Conservation (phyloP, 371 early-diverging fungal species). For the Amoeboaphelidium protococcarum region DNA sequence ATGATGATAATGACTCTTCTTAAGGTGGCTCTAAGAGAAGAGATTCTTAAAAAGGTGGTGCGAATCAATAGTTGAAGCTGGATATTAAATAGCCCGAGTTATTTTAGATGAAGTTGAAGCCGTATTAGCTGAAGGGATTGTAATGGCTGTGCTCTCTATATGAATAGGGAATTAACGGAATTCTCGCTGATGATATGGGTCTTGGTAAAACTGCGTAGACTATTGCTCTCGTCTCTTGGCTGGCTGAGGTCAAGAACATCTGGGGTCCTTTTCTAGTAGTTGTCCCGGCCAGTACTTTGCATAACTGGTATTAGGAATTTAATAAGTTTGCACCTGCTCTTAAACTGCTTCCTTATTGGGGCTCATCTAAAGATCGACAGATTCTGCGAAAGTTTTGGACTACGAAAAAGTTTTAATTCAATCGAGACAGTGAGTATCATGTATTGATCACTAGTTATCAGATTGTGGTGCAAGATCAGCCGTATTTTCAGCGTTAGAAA, state of each 20-base stretch:
- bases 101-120: conserved; percentile 63
- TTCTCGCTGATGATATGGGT: conserved; percentile 90
- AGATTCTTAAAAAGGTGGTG: neutral
- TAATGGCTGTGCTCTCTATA: conserved; percentile 94
- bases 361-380: conserved; percentile 63
- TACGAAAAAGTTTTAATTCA: conserved; percentile 41
- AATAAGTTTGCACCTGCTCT: conserved; percentile 66
- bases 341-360: conserved; percentile 78
- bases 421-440: conserved; percentile 62
- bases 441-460: conserved; percentile 87
- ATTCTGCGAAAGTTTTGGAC: conserved; percentile 56
- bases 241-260: conserved; percentile 51
- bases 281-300: conserved; percentile 81
- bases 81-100: conserved; percentile 60
- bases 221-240: conserved; percentile 67
- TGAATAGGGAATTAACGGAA: conserved; percentile 90
- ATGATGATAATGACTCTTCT: conserved; percentile 24
- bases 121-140: conserved; percentile 92
- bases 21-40: conserved; percentile 37
- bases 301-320: conserved; percentile 94
- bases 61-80: conserved; percentile 7
- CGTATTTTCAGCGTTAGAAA: conserved; percentile 58
- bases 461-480: conserved; percentile 61
- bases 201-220: conserved; percentile 89
- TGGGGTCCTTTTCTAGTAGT: conserved; percentile 92